Conservation (phyloP, 306 rosid species). For the Clitoria ternatea region DNA sequence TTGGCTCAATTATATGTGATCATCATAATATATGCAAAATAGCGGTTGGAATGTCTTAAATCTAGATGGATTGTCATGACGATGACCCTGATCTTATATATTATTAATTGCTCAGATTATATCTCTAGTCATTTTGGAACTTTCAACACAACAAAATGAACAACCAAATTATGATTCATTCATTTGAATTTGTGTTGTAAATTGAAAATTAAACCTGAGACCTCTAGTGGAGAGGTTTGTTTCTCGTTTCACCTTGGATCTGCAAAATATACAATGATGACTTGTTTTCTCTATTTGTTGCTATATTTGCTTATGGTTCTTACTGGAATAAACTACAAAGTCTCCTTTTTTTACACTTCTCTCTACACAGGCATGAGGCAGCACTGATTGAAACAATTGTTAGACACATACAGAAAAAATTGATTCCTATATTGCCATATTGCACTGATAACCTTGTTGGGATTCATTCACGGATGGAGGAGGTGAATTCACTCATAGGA, state of each 20-base stretch:
- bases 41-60: too few relatives aligned
- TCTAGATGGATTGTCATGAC: too few relatives aligned
- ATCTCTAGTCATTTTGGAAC: too few relatives aligned
- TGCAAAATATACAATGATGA: not conserved
- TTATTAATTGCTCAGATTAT: too few relatives aligned
- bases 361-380: slow-evolving; percentile 29
- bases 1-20: not conserved
- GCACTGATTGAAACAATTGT: slow-evolving; percentile 24
- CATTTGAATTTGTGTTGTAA: not conserved
- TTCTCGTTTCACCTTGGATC: not conserved
- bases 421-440: slow-evolving; percentile 22
- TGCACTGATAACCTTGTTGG: slow-evolving; percentile 21
- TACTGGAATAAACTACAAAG: not conserved
- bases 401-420: not conserved
- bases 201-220: slow-evolving; percentile 4
- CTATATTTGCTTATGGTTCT: not conserved
- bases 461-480: slow-evolving; percentile 22
- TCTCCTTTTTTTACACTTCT: not conserved
- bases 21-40: not conserved
- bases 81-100: too few relatives aligned
- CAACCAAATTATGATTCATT: not conserved
- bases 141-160: too few relatives aligned
- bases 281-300: not conserved
- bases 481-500: slow-evolving; percentile 14
- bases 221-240: not conserved